phyloP scores from a whole-genome alignment of 768 basidiomycete species.

The Macrolepiota albuminosa region DNA sequence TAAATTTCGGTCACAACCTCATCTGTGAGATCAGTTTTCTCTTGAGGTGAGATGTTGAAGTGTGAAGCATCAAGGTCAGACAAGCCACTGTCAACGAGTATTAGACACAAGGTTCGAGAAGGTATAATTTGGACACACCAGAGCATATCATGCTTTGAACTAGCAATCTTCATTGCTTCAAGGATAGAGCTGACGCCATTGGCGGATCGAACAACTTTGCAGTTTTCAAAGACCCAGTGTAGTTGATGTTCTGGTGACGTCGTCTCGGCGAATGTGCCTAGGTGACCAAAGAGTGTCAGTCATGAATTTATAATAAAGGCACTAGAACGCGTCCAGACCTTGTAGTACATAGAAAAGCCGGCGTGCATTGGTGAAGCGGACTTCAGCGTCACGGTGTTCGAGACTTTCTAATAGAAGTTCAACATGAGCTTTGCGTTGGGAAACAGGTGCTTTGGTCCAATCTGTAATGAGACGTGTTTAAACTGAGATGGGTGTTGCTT shows the following conservation, averaged over 20 bases:
- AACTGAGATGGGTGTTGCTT: conserved; percentile 6
- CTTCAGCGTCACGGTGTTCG: conserved; percentile 80
- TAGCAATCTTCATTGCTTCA: conserved; percentile 87
- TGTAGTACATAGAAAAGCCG: conserved; percentile 88
- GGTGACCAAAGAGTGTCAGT: not conserved
- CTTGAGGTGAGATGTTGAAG: conserved; percentile 62
- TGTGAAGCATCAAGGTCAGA: conserved; percentile 71
- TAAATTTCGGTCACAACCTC: conserved; percentile 91
- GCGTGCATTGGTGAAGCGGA: conserved; percentile 83
- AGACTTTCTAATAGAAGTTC: conserved; percentile 81
- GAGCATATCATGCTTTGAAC: conserved; percentile 78
- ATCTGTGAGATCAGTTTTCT: conserved; percentile 77
- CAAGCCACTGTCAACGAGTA: conserved; percentile 47
- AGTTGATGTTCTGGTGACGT: conserved; percentile 91
- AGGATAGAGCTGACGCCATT: conserved; percentile 83
- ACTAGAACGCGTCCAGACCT: conserved; percentile 44
- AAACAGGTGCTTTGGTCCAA: conserved; percentile 69
- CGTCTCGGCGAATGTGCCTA: conserved; percentile 89
- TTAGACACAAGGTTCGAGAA: conserved; percentile 5
- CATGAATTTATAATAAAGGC: not conserved
- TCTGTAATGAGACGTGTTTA: conserved; percentile 30
- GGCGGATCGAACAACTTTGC: conserved; percentile 75
- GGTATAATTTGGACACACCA: conserved; percentile 38
- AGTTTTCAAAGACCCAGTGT: conserved; percentile 94
- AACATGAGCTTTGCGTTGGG: conserved; percentile 67